phyloP scores from a whole-genome alignment of 495 filamentous ascomycete genomes.

The Penicillium atrosanguineum region DNA sequence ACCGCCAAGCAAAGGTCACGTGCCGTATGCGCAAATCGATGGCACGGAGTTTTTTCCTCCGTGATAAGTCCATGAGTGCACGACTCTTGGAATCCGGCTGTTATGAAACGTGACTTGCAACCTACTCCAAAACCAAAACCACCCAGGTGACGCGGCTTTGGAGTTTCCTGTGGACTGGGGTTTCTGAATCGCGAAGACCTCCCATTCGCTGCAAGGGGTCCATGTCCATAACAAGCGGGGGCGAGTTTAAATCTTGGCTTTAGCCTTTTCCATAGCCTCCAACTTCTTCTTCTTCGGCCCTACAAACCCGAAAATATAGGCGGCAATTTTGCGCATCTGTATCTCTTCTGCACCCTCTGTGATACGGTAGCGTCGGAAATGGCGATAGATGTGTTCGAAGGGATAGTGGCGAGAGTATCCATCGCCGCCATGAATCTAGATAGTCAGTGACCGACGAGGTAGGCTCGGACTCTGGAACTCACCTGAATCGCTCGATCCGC shows the following conservation, averaged over 20 bases:
- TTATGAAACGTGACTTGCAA: too few relatives aligned
- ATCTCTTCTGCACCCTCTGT: slow-evolving; percentile 52
- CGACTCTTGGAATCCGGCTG: too few relatives aligned
- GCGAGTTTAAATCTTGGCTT: slow-evolving; percentile 16
- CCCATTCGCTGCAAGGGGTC: neutral
- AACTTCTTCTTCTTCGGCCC: slow-evolving; percentile 22
- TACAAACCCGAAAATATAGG: slow-evolving; percentile 44
- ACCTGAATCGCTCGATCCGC: slow-evolving; percentile 60
- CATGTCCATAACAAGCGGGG: neutral
- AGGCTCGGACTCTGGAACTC: neutral
- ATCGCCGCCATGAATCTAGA: slow-evolving; percentile 50
- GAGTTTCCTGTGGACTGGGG: neutral
- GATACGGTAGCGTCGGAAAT: slow-evolving; percentile 49
- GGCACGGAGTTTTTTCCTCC: neutral
- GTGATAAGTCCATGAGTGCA: neutral
- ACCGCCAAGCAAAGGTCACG: neutral
- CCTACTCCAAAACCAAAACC: neutral
- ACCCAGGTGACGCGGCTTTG: neutral
- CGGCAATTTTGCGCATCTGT: slow-evolving; percentile 48
- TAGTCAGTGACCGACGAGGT: neutral
- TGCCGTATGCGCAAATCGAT: neutral
- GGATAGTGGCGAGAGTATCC: slow-evolving; percentile 47
- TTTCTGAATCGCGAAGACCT: neutral
- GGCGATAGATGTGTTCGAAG: slow-evolving; percentile 53
- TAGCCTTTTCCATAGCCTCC: neutral